These are phyloP conservation scores for Westerdykella sp. DNA, from an alignment of 2,329 filamentous ascomycete species.

Conservation along the genomic window DNA sequence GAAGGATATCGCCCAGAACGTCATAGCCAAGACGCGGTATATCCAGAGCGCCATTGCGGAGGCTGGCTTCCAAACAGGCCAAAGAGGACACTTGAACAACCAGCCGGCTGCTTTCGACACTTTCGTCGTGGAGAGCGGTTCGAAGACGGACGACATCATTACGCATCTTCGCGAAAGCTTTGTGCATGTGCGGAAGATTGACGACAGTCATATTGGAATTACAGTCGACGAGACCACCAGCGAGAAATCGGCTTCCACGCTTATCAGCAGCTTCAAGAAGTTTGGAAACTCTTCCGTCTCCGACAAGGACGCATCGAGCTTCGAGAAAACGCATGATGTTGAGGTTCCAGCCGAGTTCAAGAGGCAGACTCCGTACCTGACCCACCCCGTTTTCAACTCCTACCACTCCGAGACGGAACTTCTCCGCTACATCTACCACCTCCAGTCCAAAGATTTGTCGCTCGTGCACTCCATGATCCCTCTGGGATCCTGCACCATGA, in stretches of 20 bases:
- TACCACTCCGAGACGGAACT: conserved; percentile 94
- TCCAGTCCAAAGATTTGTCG: conserved; percentile 91
- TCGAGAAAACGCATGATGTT: conserved; percentile 6
- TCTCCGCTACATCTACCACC: conserved; percentile 84
- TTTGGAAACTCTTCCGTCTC: conserved; percentile 26
- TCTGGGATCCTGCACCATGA: conserved; percentile 96
- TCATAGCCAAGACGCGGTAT: conserved; percentile 64
- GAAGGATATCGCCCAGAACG: conserved; percentile 73
- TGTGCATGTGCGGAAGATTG: conserved; percentile 60
- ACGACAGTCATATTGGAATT: conserved; percentile 58
- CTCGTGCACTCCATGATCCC: conserved; percentile 97
- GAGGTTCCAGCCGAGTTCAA: conserved; percentile 56
- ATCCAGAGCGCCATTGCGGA: conserved; percentile 59
- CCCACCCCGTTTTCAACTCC: conserved; percentile 89
- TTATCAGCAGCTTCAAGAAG: conserved; percentile 52
- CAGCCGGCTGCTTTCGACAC: conserved; percentile 70
- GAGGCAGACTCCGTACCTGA: conserved; percentile 70
- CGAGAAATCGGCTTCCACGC: conserved; percentile 50
- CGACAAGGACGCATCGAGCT: conserved; percentile 11
- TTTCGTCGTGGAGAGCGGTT: conserved; percentile 55
- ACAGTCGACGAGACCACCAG: conserved; percentile 72
- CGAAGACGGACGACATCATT: conserved; percentile 48
- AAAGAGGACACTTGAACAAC: conserved; percentile 51
- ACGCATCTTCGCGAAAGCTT: conserved; percentile 46
- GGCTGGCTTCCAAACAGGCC: conserved; percentile 58